These are phyloP conservation scores for Phaffia rhodozyma DNA, from an alignment of 1,284 basidiomycete genomes.

Conservation along the genomic window DNA sequence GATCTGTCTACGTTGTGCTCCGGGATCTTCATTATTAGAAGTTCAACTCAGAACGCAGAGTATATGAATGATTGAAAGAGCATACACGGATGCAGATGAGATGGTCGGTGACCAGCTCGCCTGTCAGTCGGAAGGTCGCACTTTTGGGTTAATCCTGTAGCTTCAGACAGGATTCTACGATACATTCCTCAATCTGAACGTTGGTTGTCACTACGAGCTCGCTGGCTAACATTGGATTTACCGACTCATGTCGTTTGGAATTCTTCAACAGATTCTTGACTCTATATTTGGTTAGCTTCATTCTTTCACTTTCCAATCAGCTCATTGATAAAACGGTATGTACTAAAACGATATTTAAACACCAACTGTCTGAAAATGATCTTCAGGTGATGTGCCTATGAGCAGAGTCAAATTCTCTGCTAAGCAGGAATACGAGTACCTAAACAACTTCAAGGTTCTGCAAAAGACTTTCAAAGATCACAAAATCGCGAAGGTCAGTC, in stretches of 20 bases:
- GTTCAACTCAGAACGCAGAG: background rate
- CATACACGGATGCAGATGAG: background rate
- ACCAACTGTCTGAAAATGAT: background rate
- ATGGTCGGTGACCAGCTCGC: background rate
- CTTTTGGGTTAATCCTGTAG: too few relatives aligned
- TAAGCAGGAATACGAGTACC: constrained; percentile 89
- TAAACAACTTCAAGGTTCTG: constrained; percentile 90
- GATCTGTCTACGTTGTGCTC: constrained; percentile 1
- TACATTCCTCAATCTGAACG: too few relatives aligned
- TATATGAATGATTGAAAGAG: background rate
- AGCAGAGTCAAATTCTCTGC: constrained; percentile 79
- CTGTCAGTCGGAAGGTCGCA: background rate
- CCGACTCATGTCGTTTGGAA: background rate
- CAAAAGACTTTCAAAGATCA: constrained; percentile 78
- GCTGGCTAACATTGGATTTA: background rate
- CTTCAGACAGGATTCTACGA: too few relatives aligned
- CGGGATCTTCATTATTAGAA: background rate
- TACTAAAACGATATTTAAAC: background rate
- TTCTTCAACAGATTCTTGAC: constrained; percentile 54
- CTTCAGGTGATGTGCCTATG: constrained; percentile 72
- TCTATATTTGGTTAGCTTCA: constrained; percentile 66
- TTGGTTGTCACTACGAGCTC: too few relatives aligned
- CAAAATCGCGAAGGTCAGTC: constrained; percentile 79
- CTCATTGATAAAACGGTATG: constrained; percentile 4
- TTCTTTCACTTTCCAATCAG: background rate